Evolutionary conservation across 108 stramenopile species (phyloP), one percentile per base, ranked within the genome.

Genomic region (Fragilaria radians): DNA sequence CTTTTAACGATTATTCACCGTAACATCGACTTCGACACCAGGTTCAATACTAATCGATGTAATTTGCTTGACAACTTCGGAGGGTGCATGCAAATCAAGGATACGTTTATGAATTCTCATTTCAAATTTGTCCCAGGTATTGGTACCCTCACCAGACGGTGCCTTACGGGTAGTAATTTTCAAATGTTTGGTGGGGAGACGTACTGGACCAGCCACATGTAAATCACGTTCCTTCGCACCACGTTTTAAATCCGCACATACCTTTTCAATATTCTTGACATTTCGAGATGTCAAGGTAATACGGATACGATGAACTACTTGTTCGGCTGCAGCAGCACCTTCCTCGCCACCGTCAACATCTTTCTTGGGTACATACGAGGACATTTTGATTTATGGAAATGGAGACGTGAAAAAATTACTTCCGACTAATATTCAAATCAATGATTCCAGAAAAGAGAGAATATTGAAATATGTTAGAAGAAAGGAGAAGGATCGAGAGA

Each of bases 71-170:
- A 99, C 97, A 48, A 95, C 88, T 77, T 97, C 96, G 55, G 93
- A 82, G 47, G 99, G 94, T 47, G 94, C 82, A 68, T 96, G 93
- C 63, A 98, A 72, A 65, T 99, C 99, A 62, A 99, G 90, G 79
- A 99, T 82, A 70, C 99, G 93, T 93, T 98, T 98, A 90, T 99
- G 99, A 86, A 99, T 99, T 62, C 99, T 89, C 96, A 99, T 97
- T 77, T 96, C 94, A 76, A 95, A 97, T 29, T 90, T 76, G 67
- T 99, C 99, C 96, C 96, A 99, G 26, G 99, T 98, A 89, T 98
- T 98, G 88, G 99, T 98, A 82, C 99, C 99, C 77, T 99, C 97
- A 66, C 99, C 99, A 68, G 75, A 83, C 53, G 99, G 99, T 54
- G 97, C 94, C 93, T 99, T 99, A 71, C 99, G 95, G 70, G 96